These are phyloP conservation scores for Sambucus nigra DNA, from an alignment of 129 eudicot species.

Conservation along the genomic window DNA sequence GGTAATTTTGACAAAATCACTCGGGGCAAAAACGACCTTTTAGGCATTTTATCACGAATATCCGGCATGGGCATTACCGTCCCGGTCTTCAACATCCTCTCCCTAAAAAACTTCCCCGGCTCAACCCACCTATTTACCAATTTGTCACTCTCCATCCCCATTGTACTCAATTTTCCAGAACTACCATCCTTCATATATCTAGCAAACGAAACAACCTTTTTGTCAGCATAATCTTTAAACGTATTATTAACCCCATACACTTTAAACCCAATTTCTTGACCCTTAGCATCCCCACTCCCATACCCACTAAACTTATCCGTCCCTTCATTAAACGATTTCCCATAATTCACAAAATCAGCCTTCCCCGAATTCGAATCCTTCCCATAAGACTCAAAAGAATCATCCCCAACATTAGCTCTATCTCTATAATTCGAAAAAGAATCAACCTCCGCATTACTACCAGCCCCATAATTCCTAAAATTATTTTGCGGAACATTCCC, in stretches of 20 bases:
- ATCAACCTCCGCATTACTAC: slow-evolving; percentile 57
- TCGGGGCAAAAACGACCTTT: slow-evolving; percentile 88
- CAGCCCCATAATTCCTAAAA: slow-evolving; percentile 53
- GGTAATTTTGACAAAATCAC: slow-evolving; percentile 51
- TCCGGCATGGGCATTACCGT: slow-evolving; percentile 70
- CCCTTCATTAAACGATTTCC: slow-evolving; percentile 66
- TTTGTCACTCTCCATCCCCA: slow-evolving; percentile 27
- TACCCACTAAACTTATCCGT: slow-evolving; percentile 70
- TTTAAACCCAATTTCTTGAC: slow-evolving; percentile 45
- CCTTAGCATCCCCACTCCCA: slow-evolving; percentile 45
- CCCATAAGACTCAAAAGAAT: slow-evolving; percentile 50
- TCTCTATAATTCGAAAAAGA: slow-evolving; percentile 59
- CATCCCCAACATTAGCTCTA: slow-evolving; percentile 78
- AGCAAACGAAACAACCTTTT: slow-evolving; percentile 39
- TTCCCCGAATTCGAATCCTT: slow-evolving; percentile 50
- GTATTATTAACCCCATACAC: slow-evolving; percentile 61
- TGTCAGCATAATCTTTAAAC: slow-evolving; percentile 68
- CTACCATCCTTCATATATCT: slow-evolving; percentile 22
- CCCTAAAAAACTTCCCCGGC: slow-evolving; percentile 75
- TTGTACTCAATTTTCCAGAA: slow-evolving; percentile 11
- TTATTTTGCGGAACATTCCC: slow-evolving; percentile 59
- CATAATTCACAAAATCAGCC: slow-evolving; percentile 49
- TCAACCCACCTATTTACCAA: slow-evolving; percentile 67
- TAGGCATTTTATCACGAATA: slow-evolving; percentile 61
- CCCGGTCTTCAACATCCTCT: slow-evolving; percentile 44